A percentile compares a stretch with the other conserved stretches of the same genome.
phyloP scores from a whole-genome alignment of 345 rosid species.

The Draba incana region DNA sequence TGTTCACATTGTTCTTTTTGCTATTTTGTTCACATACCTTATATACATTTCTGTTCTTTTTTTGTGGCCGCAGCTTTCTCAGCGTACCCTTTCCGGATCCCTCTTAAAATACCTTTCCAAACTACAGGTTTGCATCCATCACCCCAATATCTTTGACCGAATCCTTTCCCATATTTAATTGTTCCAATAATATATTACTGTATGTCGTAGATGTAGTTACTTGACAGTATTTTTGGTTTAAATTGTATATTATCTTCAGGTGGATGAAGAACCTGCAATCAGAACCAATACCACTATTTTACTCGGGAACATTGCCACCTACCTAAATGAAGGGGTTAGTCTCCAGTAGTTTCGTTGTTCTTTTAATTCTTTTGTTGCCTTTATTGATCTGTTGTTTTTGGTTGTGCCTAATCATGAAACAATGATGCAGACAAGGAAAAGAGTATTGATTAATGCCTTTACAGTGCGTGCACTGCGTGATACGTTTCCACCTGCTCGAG shows the following conservation, averaged over 20 bases:
- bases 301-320: slow-evolving; percentile 92
- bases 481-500: slow-evolving; percentile 97
- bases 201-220: slow-evolving; percentile 4
- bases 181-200: neutral
- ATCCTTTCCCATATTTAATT: slow-evolving; percentile 22
- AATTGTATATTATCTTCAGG: slow-evolving; percentile 52
- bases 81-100: slow-evolving; percentile 90
- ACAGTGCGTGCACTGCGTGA: slow-evolving; percentile 98
- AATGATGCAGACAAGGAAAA: slow-evolving; percentile 78
- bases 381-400: slow-evolving; percentile 7
- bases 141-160: neutral
- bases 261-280: slow-evolving; percentile 98
- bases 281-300: slow-evolving; percentile 97
- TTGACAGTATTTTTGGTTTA: slow-evolving; percentile 7
- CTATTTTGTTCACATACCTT: slow-evolving; percentile 30
- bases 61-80: slow-evolving; percentile 78
- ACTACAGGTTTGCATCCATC: slow-evolving; percentile 65
- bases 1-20: neutral
- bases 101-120: slow-evolving; percentile 92
- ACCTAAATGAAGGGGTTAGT: slow-evolving; percentile 91
- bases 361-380: slow-evolving; percentile 21
- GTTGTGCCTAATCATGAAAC: slow-evolving; percentile 33
- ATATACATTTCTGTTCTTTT: slow-evolving; percentile 27
- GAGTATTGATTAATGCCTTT: slow-evolving; percentile 97
- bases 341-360: slow-evolving; percentile 22